Evolutionary conservation across 208 protist genomes (phyloP), one percentile per base, ranked within the genome.

Genomic region (Trypanosomatidae sp.): DNA sequence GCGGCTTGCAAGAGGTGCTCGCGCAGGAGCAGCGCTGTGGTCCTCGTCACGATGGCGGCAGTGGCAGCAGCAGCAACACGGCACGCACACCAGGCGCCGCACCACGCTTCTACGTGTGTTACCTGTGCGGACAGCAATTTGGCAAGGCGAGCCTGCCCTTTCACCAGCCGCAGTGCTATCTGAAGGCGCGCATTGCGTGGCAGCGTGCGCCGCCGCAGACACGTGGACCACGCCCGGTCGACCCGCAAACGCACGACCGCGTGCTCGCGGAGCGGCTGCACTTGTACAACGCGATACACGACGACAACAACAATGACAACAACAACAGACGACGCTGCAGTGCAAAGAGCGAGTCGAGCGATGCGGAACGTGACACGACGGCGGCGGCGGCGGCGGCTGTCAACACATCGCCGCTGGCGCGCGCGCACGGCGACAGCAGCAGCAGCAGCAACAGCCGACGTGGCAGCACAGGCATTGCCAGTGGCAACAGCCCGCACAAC

Each of bases 111-210:
- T 51, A 91, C 28, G 59, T 90, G 18, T 94, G 87, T 53, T 94
- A 94, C 48, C 63, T 94, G 10, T 96, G 86, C 53, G 87, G 86
- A 0, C 78, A 61, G 21, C 76, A 93, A 71, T 96, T 94, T 43
- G 75, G 86, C 48, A 70, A 63, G 10, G 48, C 52, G 16, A 93
- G 82, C 61, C 70, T 96, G 20, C 59, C 53, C 48, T 89, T 96
- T 51, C 90, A 96, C 43, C 85, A 83, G n/a, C 82, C 78, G 18
- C 82, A 94, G 68, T 96, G 90, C 50, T 88, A 89, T 48, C 49
- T 89, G 20, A 94, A 96, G 66, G 77, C 80, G 53, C 63, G 90
- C 37, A 87, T 91, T 43, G 72, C 73, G 59, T 92, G 85, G 83
- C 70, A 92, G 60, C 74, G 84, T n/a, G 75, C 53, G 20, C 69